Conservation (phyloP, 768 basidiomycete species). For the Tylopilus vinaceipallidus region DNA sequence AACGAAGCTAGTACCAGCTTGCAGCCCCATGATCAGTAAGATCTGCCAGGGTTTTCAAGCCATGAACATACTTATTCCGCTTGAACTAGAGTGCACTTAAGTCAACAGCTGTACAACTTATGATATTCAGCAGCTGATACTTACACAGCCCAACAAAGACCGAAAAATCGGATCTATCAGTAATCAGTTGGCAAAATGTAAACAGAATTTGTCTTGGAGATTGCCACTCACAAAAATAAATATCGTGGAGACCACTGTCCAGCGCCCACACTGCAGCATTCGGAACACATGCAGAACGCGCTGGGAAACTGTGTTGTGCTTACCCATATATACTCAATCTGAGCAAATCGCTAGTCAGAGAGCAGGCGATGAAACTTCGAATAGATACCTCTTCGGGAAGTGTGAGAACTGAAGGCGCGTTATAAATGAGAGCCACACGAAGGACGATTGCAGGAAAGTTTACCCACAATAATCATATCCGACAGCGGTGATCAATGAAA, state of each 20-base stretch:
- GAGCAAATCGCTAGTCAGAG: no score
- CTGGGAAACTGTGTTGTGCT: neutral
- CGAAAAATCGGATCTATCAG: neutral
- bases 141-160: no score
- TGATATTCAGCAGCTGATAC: no score
- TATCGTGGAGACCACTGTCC: constrained; percentile 10
- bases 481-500: no score
- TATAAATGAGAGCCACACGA: no score
- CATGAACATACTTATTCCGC: neutral
- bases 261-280: neutral
- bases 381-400: constrained; percentile 1
- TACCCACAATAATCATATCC: no score
- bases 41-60: no score
- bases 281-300: neutral
- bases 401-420: neutral
- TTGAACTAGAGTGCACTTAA: neutral
- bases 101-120: no score
- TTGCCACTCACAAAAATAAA: constrained; percentile 7
- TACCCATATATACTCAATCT: constrained; percentile 19
- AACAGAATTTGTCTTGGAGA: no score
- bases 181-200: neutral
- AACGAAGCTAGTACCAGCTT: neutral
- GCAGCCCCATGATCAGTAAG: no score
- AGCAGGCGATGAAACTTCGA: no score
- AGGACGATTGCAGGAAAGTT: no score